Conservation (phyloP, 1,284 basidiomycete species). For the Neolentinus lepideus region DNA sequence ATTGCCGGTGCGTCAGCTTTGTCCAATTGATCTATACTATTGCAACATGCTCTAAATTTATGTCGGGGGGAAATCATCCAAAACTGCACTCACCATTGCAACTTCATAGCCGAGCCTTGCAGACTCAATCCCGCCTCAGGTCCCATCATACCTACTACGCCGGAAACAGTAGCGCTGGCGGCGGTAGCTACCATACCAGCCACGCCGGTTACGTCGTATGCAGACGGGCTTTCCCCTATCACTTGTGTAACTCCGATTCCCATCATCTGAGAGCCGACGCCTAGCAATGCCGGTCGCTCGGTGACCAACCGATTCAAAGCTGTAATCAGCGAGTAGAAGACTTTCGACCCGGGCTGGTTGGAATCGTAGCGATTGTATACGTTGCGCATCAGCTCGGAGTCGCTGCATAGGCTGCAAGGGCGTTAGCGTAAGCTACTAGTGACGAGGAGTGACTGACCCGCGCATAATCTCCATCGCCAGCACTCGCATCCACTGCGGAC, state of each 20-base stretch:
- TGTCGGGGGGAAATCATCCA: neutral
- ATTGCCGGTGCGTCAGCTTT: constrained; percentile 91
- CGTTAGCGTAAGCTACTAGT: constrained; percentile 2
- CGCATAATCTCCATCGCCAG: constrained; percentile 89
- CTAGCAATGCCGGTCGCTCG: constrained; percentile 81
- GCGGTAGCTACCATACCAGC: constrained; percentile 81
- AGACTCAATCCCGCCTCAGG: constrained; percentile 61
- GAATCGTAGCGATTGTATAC: constrained; percentile 82
- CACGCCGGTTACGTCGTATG: constrained; percentile 62
- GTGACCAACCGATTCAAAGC: constrained; percentile 80
- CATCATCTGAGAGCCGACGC: constrained; percentile 72
- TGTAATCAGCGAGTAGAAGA: constrained; percentile 76
- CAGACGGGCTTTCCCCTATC: constrained; percentile 26
- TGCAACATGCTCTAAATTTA: neutral
- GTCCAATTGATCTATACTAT: constrained; percentile 91
- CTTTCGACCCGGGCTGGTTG: constrained; percentile 51
- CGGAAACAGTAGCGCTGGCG: constrained; percentile 72
- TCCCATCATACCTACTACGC: constrained; percentile 67
- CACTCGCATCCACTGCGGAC: constrained; percentile 83
- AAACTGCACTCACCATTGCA: constrained; percentile 63
- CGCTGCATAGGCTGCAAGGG: constrained; percentile 64
- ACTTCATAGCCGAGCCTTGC: constrained; percentile 71
- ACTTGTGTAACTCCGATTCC: constrained; percentile 55
- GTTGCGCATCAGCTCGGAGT: constrained; percentile 73
- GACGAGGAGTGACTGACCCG: constrained; percentile 39